Conservation (phyloP, 257 asterid species). For the Rubia yunnanensis region DNA sequence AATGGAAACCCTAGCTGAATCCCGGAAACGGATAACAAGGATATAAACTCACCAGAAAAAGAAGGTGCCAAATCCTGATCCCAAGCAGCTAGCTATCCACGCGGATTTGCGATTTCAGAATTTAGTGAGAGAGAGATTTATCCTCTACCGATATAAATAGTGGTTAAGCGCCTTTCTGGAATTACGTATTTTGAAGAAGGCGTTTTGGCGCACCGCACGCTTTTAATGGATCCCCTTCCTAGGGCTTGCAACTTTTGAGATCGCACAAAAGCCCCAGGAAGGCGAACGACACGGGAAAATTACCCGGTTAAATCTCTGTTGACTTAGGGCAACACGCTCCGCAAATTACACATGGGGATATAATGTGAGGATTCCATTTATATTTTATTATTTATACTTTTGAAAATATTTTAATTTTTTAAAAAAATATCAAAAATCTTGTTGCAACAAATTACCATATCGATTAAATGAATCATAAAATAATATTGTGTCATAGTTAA, state of each 20-base stretch:
- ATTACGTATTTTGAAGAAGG: not conserved
- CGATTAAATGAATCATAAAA: no score
- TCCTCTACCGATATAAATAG: not conserved
- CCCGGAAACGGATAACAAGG: not conserved
- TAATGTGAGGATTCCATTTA: no score
- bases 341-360: no score
- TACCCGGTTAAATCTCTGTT: no score
- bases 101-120: slow-evolving; percentile 2
- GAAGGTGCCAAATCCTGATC: slow-evolving; percentile 10
- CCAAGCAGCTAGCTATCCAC: not conserved
- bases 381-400: no score
- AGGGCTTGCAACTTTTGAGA: not conserved
- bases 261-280: no score
- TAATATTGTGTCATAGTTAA: no score
- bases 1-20: slow-evolving; percentile 19
- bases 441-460: no score
- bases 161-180: not conserved
- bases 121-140: slow-evolving; percentile 5
- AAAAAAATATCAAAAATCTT: no score
- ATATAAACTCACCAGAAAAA: not conserved
- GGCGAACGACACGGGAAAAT: no score
- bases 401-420: no score
- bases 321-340: no score
- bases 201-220: not conserved
- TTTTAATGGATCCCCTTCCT: not conserved